Evolutionary conservation across 1,139 yeast species (phyloP).

Genomic region (Nadsonia starkeyi-henricii): DNA sequence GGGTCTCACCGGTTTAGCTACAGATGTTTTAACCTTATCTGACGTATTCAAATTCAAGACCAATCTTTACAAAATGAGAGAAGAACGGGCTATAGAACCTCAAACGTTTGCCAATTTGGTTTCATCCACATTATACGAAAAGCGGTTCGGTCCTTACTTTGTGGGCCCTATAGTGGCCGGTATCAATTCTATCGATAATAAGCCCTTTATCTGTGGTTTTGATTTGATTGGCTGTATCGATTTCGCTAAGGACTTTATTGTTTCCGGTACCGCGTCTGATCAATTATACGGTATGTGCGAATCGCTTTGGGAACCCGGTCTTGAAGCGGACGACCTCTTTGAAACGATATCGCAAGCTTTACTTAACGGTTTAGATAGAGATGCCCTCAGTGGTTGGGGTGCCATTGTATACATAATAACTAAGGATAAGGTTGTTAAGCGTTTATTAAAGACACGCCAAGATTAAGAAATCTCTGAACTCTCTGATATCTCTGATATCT

Average conservation of each 20-base stretch:
- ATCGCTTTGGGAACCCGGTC: slow-evolving; percentile 82
- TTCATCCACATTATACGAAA: slow-evolving; percentile 77
- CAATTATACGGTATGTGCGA: slow-evolving; percentile 98
- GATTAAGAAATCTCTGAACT: slow-evolving; percentile 45
- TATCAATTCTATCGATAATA: slow-evolving; percentile 58
- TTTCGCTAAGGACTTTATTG: slow-evolving; percentile 87
- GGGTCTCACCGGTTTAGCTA: slow-evolving; percentile 89
- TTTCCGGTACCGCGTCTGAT: slow-evolving; percentile 93
- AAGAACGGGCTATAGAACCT: slow-evolving; percentile 87
- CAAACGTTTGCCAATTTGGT: slow-evolving; percentile 86
- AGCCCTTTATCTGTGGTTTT: slow-evolving; percentile 90
- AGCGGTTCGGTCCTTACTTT: slow-evolving; percentile 88
- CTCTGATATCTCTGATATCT: too few species aligned
- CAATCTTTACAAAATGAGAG: slow-evolving; percentile 78
- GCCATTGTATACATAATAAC: slow-evolving; percentile 88
- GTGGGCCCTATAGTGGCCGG: slow-evolving; percentile 97
- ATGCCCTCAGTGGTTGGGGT: slow-evolving; percentile 97
- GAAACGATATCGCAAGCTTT: slow-evolving; percentile 93
- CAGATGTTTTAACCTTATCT: slow-evolving; percentile 77
- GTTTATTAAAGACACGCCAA: slow-evolving; percentile 86
- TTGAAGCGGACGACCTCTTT: slow-evolving; percentile 90
- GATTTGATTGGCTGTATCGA: slow-evolving; percentile 96
- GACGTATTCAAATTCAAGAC: slow-evolving; percentile 76
- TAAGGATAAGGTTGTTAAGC: slow-evolving; percentile 78
- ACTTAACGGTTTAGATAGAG: slow-evolving; percentile 92